These are phyloP conservation scores for sweet orange (Citrus sinensis) DNA, from an alignment of 345 rosid genomes.

Conservation along the genomic window DVS_A1.0 CM039162.1:31168001-31168500, in stretches of 20 bases:
- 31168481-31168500: neutral
- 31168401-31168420: neutral
- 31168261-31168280: constrained; percentile 55
- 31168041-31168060: constrained; percentile 66
- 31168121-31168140: constrained; percentile 1
- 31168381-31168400: neutral
- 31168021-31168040: constrained; percentile 45
- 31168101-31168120: constrained; percentile 66
- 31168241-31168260: constrained; percentile 71
- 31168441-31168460: neutral
- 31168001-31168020: constrained; percentile 55
- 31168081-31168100: constrained; percentile 54
- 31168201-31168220: constrained; percentile 70
- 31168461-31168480: neutral
- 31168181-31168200: constrained; percentile 38
- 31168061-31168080: constrained; percentile 58
- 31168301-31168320: constrained; percentile 37
- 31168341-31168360: constrained; percentile 36
- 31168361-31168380: neutral
- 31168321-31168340: constrained; percentile 46
- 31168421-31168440: too few relatives aligned
- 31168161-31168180: neutral
- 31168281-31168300: constrained; percentile 48
- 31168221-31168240: constrained; percentile 55
- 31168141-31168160: neutral